These are phyloP conservation scores for Pestalotiopsis sp. DNA, from an alignment of 2,329 filamentous ascomycete genomes.

Conservation along the genomic window DNA sequence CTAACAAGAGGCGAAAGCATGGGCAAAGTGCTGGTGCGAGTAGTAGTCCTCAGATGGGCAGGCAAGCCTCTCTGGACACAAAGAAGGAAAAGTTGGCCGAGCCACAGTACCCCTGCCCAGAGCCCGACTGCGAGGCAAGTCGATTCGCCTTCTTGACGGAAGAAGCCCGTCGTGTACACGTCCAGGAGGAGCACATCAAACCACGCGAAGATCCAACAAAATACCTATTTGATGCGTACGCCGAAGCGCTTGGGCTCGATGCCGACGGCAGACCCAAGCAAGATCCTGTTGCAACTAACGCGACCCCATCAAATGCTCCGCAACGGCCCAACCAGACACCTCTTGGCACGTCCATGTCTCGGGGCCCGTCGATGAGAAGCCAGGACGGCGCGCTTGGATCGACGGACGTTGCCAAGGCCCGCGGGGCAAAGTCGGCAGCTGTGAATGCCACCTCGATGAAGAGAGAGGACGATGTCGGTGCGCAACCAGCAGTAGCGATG, in stretches of 20 bases:
- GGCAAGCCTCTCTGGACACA: constrained; percentile 50
- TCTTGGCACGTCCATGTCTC: constrained; percentile 50
- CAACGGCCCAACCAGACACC: constrained; percentile 54
- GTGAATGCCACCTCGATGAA: constrained; percentile 17
- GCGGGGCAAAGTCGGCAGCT: background rate
- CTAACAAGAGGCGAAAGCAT: constrained; percentile 58
- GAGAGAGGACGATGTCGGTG: constrained; percentile 24
- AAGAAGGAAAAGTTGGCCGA: constrained; percentile 40
- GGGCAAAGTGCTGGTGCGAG: constrained; percentile 41
- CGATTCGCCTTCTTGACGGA: constrained; percentile 54
- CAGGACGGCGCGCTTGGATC: constrained; percentile 46
- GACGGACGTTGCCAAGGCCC: constrained; percentile 21
- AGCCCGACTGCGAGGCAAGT: constrained; percentile 56
- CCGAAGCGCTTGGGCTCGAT: constrained; percentile 53
- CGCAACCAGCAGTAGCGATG: constrained; percentile 7
- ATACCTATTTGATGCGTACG: constrained; percentile 54
- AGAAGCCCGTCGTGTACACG: constrained; percentile 54
- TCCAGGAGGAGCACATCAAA: constrained; percentile 61
- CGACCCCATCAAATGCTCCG: constrained; percentile 41
- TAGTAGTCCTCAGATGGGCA: constrained; percentile 51
- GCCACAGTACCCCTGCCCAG: constrained; percentile 52
- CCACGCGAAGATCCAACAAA: constrained; percentile 57
- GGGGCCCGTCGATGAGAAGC: constrained; percentile 53
- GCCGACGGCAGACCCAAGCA: constrained; percentile 47
- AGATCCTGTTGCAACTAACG: constrained; percentile 31